A percentile compares a stretch with the other conserved stretches of the same genome.
phyloP scores from a whole-genome alignment of 495 filamentous ascomycete species.

The Parachaetomium inaequale region DNA sequence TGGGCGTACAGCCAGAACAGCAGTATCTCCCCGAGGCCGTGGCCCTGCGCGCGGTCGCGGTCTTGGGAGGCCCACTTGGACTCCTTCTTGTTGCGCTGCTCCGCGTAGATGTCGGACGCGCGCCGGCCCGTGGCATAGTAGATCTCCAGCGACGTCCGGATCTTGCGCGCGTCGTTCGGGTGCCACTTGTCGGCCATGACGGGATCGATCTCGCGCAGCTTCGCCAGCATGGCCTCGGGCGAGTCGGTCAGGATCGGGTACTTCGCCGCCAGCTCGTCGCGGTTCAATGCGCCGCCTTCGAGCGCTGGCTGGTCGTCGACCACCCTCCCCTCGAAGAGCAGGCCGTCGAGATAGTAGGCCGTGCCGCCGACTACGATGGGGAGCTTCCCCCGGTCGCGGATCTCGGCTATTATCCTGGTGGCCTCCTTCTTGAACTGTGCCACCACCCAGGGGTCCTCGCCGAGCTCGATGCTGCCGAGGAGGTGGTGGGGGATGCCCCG shows the following conservation, averaged over 20 bases:
- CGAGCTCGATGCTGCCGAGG: constrained; percentile 67
- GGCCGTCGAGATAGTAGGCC: constrained; percentile 86
- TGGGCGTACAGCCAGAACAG: constrained; percentile 86
- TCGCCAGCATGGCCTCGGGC: constrained; percentile 65
- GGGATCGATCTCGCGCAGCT: constrained; percentile 77
- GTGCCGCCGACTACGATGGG: constrained; percentile 94
- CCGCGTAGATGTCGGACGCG: constrained; percentile 83
- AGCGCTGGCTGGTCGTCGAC: constrained; percentile 45
- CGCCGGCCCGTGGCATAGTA: constrained; percentile 71
- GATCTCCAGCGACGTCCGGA: constrained; percentile 84
- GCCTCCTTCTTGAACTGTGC: constrained; percentile 68
- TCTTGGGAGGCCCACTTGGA: constrained; percentile 23
- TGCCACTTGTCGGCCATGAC: constrained; percentile 91
- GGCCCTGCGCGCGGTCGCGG: constrained; percentile 7
- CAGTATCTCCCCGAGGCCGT: constrained; percentile 59
- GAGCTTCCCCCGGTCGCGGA: constrained; percentile 67
- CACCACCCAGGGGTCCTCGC: constrained; percentile 79
- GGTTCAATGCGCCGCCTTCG: constrained; percentile 24
- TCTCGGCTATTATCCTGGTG: constrained; percentile 66
- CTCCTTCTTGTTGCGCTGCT: constrained; percentile 53
- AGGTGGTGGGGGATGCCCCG: constrained; percentile 86
- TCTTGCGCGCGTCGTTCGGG: constrained; percentile 85
- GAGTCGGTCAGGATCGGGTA: constrained; percentile 70
- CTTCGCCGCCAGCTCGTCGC: constrained; percentile 40
- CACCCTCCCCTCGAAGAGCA: constrained; percentile 70